Evolutionary conservation across 2,329 filamentous ascomycete species (phyloP).

Genomic region (Colletotrichum gloeosporioides): DNA sequence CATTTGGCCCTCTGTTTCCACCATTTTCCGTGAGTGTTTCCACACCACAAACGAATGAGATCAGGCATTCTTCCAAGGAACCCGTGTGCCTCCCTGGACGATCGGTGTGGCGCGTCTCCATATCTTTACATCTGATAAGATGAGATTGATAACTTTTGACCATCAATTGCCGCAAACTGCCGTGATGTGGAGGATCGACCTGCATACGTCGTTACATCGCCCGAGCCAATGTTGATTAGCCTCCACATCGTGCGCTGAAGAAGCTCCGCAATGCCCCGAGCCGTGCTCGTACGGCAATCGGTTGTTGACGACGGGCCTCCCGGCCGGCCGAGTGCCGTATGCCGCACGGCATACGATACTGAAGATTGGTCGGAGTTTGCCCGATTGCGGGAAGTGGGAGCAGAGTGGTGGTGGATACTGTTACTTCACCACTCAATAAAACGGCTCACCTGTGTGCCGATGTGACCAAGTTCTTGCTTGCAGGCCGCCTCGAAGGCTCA

Average conservation of each 20-base stretch:
- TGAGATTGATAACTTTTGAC: conserved; percentile 4
- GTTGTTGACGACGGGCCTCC: neutral
- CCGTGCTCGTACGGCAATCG: neutral
- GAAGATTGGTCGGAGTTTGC: neutral
- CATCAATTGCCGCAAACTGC: neutral
- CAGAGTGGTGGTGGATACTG: neutral
- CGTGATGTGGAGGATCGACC: neutral
- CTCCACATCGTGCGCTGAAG: neutral
- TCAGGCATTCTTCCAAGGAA: neutral
- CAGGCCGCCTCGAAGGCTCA: neutral
- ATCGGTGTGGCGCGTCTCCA: neutral
- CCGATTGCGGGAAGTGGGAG: neutral
- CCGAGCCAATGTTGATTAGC: neutral
- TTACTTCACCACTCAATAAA: neutral
- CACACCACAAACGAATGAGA: neutral
- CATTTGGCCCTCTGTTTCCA: neutral
- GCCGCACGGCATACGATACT: neutral
- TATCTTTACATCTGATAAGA: conserved; percentile 10
- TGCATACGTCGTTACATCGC: neutral
- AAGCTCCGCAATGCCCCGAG: neutral
- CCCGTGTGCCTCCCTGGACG: neutral
- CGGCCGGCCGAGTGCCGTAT: neutral
- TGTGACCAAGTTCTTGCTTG: neutral
- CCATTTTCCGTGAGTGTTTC: neutral
- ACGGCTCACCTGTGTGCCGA: neutral